Base-by-base conservation (phyloP, 768 basidiomycete species). In the Kondoa malvinella region DNA sequence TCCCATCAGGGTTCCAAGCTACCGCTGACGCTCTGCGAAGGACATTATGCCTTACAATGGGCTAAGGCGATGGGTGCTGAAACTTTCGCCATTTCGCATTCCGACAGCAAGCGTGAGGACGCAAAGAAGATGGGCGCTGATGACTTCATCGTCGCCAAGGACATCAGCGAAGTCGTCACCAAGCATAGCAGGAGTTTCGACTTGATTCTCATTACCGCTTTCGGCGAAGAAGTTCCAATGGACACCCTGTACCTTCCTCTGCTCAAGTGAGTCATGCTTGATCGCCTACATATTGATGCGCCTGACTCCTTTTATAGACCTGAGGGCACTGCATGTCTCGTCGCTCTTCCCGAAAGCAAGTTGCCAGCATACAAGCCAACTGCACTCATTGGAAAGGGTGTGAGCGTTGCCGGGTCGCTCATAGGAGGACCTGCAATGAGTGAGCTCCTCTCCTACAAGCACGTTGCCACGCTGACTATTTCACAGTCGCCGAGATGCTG, bases 401-500 rank as follows among this genome's bases (percentile, higher is more conserved):
- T 50, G 21, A 21, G 8, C 21, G 21, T n/a, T n/a, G n/a, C n/a
- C n/a, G n/a, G n/a, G n/a, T n/a, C n/a, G n/a, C n/a, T n/a, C n/a
- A n/a, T n/a, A n/a, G n/a, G n/a, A n/a, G n/a, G n/a, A n/a, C n/a
- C n/a, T n/a, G n/a, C n/a, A n/a, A n/a, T n/a, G n/a, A n/a, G n/a
- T n/a, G n/a, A n/a, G n/a, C n/a, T n/a, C n/a, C n/a, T n/a, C n/a
- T n/a, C n/a, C n/a, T n/a, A n/a, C n/a, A n/a, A n/a, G n/a, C n/a
- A n/a, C n/a, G n/a, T n/a, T n/a, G n/a, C n/a, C n/a, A n/a, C n/a
- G n/a, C n/a, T n/a, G n/a, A n/a, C n/a, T n/a, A n/a, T n/a, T n/a
- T n/a, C n/a, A n/a, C n/a, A n/a, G n/a, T 79, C n/a, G 66, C 79
- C 25, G 80, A 81, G 67, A 86, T 86, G 85, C 79, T 85, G 40